Percentiles rank a stretch among this genome's conserved stretches.
Conservation (phyloP, 805 yeast genomes). For the Zygosaccharomyces rouxii region DNA sequence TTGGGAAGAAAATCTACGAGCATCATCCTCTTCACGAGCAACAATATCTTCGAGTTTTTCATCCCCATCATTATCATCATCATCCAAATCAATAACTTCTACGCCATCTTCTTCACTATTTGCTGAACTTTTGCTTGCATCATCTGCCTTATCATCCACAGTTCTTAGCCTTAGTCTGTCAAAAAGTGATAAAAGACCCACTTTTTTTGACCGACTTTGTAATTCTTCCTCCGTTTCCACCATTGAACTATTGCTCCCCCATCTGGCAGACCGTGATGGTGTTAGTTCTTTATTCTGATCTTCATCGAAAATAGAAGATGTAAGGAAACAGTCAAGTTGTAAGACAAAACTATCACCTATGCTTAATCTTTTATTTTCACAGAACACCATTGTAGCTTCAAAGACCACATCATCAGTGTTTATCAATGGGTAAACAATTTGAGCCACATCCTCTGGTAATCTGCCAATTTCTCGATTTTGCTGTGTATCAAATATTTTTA, state of each 20-base stretch:
- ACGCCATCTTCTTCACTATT: conserved; percentile 20
- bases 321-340: conserved; percentile 63
- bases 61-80: conserved; percentile 41
- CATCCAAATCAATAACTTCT: conserved; percentile 37
- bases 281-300: background rate
- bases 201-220: conserved; percentile 47
- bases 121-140: background rate
- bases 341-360: conserved; percentile 74
- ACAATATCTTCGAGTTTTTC: conserved; percentile 22
- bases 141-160: conserved; percentile 12
- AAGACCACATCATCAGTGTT: conserved; percentile 52
- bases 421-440: conserved; percentile 56
- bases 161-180: conserved; percentile 40
- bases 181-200: conserved; percentile 53
- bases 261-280: conserved; percentile 11
- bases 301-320: conserved; percentile 31
- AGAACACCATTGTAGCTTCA: conserved; percentile 53
- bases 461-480: conserved; percentile 65
- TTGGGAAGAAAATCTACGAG: conserved; percentile 20
- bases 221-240: conserved; percentile 54
- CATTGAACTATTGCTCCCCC: conserved; percentile 21
- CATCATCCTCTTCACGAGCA: conserved; percentile 9
- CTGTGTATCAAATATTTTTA: conserved; percentile 32
- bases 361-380: conserved; percentile 50
- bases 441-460: conserved; percentile 64